Conservation (phyloP, 177 flowering plant species). For the Tripterygium wilfordii region DNA sequence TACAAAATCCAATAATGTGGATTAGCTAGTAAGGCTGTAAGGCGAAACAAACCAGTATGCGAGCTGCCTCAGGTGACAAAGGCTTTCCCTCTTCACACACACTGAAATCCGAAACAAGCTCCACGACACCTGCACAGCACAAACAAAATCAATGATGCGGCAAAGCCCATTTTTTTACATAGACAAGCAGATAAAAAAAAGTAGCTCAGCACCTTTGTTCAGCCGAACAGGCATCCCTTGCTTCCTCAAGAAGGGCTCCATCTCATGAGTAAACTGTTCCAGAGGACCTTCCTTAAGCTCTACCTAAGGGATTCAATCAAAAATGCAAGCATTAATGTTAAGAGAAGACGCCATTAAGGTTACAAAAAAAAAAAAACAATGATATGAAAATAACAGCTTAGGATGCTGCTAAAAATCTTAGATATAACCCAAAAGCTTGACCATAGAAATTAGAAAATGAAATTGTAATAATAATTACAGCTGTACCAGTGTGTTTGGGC, state of each 20-base stretch:
- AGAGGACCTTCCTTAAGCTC: constrained; percentile 89
- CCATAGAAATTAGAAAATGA: no score
- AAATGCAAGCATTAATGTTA: no score
- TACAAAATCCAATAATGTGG: no score
- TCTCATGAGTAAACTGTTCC: constrained; percentile 89
- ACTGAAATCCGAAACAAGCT: constrained; percentile 78
- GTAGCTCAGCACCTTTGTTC: constrained; percentile 57
- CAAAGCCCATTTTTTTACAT: neutral
- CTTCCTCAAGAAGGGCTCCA: constrained; percentile 95
- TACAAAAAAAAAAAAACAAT: no score
- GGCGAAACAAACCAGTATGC: constrained; percentile 70
- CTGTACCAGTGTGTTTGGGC: no score
- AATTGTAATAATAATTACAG: no score
- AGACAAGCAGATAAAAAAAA: neutral
- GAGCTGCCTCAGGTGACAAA: constrained; percentile 84
- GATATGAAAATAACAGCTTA: no score
- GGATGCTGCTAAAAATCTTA: no score
- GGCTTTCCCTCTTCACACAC: constrained; percentile 92
- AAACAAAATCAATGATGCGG: neutral
- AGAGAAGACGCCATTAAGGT: no score
- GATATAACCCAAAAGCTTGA: no score
- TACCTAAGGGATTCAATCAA: constrained; percentile 39
- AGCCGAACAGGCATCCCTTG: constrained; percentile 97
- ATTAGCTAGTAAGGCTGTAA: no score
- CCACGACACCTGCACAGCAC: constrained; percentile 63